phyloP scores from a whole-genome alignment of 169 alveolate species.

The Plasmodium inui region DNA sequence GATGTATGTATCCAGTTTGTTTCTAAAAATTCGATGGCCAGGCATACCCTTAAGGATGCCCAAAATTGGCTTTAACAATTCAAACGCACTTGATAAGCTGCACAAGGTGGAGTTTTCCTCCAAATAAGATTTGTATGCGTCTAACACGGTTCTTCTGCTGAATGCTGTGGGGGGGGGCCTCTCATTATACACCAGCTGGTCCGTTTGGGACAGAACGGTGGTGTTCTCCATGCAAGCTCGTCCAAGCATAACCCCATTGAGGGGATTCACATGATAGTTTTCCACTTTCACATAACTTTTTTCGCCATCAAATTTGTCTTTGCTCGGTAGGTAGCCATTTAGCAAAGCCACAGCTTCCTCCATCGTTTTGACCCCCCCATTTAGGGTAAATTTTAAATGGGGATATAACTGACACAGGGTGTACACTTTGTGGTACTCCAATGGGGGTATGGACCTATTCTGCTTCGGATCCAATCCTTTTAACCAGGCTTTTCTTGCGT shows the following conservation, averaged over 20 bases:
- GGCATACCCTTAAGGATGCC: constrained; percentile 87
- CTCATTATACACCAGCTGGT: constrained; percentile 81
- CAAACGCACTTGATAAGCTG: constrained; percentile 78
- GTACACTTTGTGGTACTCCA: constrained; percentile 93
- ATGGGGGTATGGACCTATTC: constrained; percentile 94
- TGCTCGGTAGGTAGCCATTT: constrained; percentile 56
- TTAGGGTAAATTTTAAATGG: constrained; percentile 89
- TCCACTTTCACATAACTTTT: constrained; percentile 25
- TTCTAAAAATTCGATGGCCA: constrained; percentile 82
- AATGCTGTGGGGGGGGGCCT: constrained; percentile 68
- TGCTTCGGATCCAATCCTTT: constrained; percentile 94
- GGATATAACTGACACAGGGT: constrained; percentile 91
- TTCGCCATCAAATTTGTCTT: constrained; percentile 14
- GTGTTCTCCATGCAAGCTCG: constrained; percentile 89
- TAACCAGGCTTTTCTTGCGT: constrained; percentile 95
- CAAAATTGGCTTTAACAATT: constrained; percentile 85
- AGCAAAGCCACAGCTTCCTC: constrained; percentile 81
- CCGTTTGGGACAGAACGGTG: constrained; percentile 83
- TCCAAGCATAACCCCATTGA: constrained; percentile 90
- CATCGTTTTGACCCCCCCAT: constrained; percentile 93
- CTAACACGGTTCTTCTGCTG: constrained; percentile 81
- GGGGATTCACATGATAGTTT: constrained; percentile 56
- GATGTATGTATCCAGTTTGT: constrained; percentile 68
- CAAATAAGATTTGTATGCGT: constrained; percentile 76
- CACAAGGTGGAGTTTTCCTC: constrained; percentile 32